These are phyloP conservation scores for Penicillium freii DNA, from an alignment of 2,329 filamentous ascomycete species.

Conservation along the genomic window DNA sequence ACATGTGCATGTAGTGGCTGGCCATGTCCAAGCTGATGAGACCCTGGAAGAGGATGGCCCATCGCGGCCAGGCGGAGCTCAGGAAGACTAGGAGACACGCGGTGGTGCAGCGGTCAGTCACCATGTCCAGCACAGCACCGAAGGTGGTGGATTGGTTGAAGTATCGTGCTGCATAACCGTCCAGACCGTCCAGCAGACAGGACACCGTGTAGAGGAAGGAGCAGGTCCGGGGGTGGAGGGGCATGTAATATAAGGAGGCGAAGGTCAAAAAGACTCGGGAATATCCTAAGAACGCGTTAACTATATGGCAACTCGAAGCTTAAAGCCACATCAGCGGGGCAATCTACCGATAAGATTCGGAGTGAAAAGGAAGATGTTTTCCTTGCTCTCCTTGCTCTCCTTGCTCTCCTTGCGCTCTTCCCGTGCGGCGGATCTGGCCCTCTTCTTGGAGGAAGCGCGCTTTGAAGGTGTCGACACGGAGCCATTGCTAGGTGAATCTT, in stretches of 20 bases:
- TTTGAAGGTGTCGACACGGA: slow-evolving; percentile 31
- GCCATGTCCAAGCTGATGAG: slow-evolving; percentile 90
- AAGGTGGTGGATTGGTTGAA: slow-evolving; percentile 93
- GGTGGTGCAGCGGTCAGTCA: slow-evolving; percentile 96
- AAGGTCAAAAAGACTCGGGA: slow-evolving; percentile 75
- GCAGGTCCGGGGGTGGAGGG: slow-evolving; percentile 93
- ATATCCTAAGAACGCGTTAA: slow-evolving; percentile 58
- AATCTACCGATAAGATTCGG: slow-evolving; percentile 75
- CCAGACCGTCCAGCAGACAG: slow-evolving; percentile 90
- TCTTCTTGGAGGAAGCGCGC: slow-evolving; percentile 28
- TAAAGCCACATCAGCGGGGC: not conserved
- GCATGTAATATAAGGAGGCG: slow-evolving; percentile 98
- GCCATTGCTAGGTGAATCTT: slow-evolving; percentile 34
- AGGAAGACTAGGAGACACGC: slow-evolving; percentile 93
- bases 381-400: slow-evolving; percentile 57
- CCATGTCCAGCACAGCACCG: slow-evolving; percentile 97
- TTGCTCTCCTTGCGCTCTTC: slow-evolving; percentile 52
- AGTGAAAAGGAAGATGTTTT: slow-evolving; percentile 80
- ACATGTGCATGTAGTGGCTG: slow-evolving; percentile 99
- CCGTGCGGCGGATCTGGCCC: slow-evolving; percentile 23
- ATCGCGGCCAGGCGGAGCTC: slow-evolving; percentile 89
- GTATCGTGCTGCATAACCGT: slow-evolving; percentile 84
- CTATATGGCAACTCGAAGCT: too few relatives aligned
- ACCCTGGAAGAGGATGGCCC: slow-evolving; percentile 90
- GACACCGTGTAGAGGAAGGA: slow-evolving; percentile 83